Conservation (phyloP, 257 asterid species). For the Solanum dulcamara region DNA sequence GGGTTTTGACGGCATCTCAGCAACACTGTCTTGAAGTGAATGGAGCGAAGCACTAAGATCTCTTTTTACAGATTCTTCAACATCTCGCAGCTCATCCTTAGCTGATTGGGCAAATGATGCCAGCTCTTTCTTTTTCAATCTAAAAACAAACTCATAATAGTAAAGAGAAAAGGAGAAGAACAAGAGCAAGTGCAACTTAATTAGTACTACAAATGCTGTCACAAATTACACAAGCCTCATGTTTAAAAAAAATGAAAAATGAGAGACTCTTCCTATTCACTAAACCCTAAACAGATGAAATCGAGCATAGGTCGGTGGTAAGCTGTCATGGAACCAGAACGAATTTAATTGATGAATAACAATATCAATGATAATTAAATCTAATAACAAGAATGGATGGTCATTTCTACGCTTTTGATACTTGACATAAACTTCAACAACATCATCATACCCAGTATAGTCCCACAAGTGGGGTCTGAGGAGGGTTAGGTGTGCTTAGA, state of each 20-base stretch:
- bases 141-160: slow-evolving; percentile 14
- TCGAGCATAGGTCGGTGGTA: neutral
- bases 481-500: neutral
- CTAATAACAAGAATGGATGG: neutral
- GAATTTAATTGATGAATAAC: neutral
- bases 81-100: slow-evolving; percentile 14
- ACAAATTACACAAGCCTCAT: neutral
- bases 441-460: neutral
- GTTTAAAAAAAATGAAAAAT: neutral
- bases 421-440: neutral
- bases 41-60: slow-evolving; percentile 4
- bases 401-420: neutral
- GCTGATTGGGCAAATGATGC: slow-evolving; percentile 57
- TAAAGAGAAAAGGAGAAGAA: neutral
- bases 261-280: neutral
- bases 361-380: neutral
- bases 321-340: neutral
- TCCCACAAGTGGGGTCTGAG: neutral
- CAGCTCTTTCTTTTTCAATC: slow-evolving; percentile 76
- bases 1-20: neutral
- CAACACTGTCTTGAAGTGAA: slow-evolving; percentile 7
- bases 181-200: neutral
- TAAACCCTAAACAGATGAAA: neutral
- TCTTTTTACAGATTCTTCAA: slow-evolving; percentile 19
- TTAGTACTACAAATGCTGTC: neutral